Evolutionary conservation across 2,329 filamentous ascomycete species (phyloP).

Genomic region (Intubia oerlemansii): DNA sequence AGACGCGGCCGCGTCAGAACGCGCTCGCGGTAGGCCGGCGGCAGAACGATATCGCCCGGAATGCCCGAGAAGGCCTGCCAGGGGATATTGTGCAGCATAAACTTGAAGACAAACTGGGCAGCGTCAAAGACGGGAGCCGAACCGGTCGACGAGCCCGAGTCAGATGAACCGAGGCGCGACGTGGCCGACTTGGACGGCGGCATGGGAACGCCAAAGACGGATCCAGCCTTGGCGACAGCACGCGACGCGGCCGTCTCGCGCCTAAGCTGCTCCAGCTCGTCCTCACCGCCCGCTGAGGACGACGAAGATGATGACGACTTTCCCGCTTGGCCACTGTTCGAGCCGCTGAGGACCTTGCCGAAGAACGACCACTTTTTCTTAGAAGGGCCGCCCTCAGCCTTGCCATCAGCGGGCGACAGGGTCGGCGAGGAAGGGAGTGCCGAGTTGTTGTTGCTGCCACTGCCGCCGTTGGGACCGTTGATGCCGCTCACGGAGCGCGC

Average conservation of each 20-base stretch:
- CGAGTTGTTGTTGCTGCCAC: slow-evolving; percentile 3
- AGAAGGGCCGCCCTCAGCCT: slow-evolving; percentile 14
- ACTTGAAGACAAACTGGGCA: slow-evolving; percentile 48
- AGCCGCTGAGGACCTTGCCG: slow-evolving; percentile 36
- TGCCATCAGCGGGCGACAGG: slow-evolving; percentile 7
- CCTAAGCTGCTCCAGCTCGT: slow-evolving; percentile 27
- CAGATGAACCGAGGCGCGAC: slow-evolving; percentile 17
- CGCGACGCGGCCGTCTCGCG: slow-evolving; percentile 27
- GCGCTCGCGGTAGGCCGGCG: slow-evolving; percentile 31
- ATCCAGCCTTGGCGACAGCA: slow-evolving; percentile 4
- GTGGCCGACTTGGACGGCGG: slow-evolving; percentile 16
- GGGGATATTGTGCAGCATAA: slow-evolving; percentile 34
- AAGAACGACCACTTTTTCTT: slow-evolving; percentile 44
- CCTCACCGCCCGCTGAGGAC: too few relatives aligned
- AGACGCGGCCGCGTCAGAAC: slow-evolving; percentile 48
- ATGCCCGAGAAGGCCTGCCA: slow-evolving; percentile 10
- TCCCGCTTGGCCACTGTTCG: slow-evolving; percentile 7
- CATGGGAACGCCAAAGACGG: slow-evolving; percentile 10
- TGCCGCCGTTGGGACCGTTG: slow-evolving; percentile 5
- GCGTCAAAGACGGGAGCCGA: slow-evolving; percentile 33
- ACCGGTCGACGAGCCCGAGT: slow-evolving; percentile 28
- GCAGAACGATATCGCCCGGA: slow-evolving; percentile 26
- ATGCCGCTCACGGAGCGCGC: slow-evolving; percentile 1
- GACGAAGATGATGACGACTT: too few relatives aligned
- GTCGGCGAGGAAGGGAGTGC: neutral